Percentiles rank a stretch among this genome's conserved stretches.
Evolutionary conservation across 2,329 filamentous ascomycete species (phyloP).

Genomic region (Penicillium concentricum): DNA sequence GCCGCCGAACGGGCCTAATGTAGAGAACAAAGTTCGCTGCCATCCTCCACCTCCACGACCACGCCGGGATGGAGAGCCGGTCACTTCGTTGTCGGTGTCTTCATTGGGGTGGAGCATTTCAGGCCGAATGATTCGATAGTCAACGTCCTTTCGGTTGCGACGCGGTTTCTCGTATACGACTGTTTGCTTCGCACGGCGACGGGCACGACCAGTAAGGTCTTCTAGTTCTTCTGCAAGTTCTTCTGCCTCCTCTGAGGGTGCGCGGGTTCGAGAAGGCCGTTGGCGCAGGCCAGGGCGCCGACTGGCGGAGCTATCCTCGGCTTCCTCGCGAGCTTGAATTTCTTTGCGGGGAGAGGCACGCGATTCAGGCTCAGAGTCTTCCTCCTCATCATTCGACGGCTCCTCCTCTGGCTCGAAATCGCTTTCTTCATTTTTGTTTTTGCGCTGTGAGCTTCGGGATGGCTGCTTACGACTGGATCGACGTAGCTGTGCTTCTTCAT

Average conservation of each 20-base stretch:
- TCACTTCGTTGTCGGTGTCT: conserved; percentile 64
- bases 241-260: conserved; percentile 49
- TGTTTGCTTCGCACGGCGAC: conserved; percentile 36
- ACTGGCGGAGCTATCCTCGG: conserved; percentile 47
- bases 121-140: conserved; percentile 83
- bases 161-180: conserved; percentile 50
- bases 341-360: conserved; percentile 45
- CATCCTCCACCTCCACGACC: conserved; percentile 61
- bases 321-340: conserved; percentile 45
- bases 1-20: conserved; percentile 87
- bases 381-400: conserved; percentile 53
- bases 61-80: conserved; percentile 67
- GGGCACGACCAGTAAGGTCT: conserved; percentile 50
- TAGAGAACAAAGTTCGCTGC: conserved; percentile 84
- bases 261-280: conserved; percentile 48
- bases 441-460: conserved; percentile 45
- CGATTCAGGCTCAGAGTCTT: conserved; percentile 52
- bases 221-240: conserved; percentile 61
- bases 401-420: conserved; percentile 63
- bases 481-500: conserved; percentile 32
- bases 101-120: conserved; percentile 70
- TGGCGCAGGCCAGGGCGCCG: conserved; percentile 55
- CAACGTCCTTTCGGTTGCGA: conserved; percentile 64
- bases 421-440: conserved; percentile 56
- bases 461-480: conserved; percentile 43